These are phyloP conservation scores for Pseudohalonectria lignicola DNA, from an alignment of 2,329 filamentous ascomycete genomes.

Conservation along the genomic window DNA sequence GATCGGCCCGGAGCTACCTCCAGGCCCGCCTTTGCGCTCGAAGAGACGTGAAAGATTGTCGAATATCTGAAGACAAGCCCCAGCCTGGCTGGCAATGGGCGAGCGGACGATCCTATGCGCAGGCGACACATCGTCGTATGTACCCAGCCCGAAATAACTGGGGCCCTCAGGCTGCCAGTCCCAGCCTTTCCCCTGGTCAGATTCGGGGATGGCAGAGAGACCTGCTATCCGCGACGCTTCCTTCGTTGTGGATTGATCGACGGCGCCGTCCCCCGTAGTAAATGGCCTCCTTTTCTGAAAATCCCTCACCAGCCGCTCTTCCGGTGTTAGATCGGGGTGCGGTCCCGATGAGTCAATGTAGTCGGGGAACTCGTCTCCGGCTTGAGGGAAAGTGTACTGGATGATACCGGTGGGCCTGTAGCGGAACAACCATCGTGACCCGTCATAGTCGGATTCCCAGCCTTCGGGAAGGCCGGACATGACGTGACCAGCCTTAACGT, in stretches of 20 bases:
- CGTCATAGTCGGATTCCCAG: constrained; percentile 49
- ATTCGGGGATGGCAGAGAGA: constrained; percentile 14
- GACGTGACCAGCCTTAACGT: too few relatives aligned
- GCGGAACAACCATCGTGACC: constrained; percentile 44
- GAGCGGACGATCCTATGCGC: too few relatives aligned
- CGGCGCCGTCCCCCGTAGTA: constrained; percentile 7
- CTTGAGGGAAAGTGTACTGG: constrained; percentile 45
- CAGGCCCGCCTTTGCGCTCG: too few relatives aligned
- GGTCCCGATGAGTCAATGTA: constrained; percentile 27
- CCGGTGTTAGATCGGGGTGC: constrained; percentile 31
- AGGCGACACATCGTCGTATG: constrained; percentile 33
- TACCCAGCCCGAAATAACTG: constrained; percentile 38
- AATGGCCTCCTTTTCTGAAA: constrained; percentile 31
- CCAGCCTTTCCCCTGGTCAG: constrained; percentile 17
- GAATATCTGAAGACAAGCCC: too few relatives aligned
- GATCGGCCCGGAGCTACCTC: not conserved
- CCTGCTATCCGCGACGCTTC: not conserved
- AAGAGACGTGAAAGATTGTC: too few relatives aligned
- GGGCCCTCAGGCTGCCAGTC: constrained; percentile 22
- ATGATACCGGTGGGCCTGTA: constrained; percentile 41
- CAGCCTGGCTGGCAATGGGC: too few relatives aligned
- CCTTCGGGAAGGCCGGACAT: constrained; percentile 36
- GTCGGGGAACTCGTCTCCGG: constrained; percentile 48
- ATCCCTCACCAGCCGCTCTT: constrained; percentile 40
- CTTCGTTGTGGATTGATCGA: not conserved